These are phyloP conservation scores for Polytolypa hystricis DNA, from an alignment of 2,329 filamentous ascomycete species.

Conservation along the genomic window DNA sequence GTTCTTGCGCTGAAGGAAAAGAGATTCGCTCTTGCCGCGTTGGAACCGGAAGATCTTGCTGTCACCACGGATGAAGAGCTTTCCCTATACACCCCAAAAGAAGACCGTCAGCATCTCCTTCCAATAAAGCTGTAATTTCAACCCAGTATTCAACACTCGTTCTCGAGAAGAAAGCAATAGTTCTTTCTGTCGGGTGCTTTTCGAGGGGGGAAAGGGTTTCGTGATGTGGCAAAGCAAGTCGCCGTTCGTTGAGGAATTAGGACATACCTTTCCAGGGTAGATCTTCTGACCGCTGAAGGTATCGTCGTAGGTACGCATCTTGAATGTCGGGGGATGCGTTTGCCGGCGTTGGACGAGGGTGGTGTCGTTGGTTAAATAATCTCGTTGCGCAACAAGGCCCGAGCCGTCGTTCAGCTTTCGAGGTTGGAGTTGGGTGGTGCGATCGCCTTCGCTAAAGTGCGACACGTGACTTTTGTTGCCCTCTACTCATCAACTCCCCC, in stretches of 20 bases:
- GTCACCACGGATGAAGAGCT: conserved; percentile 98
- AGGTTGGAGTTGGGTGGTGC: conserved; percentile 28
- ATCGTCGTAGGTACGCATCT: conserved; percentile 69
- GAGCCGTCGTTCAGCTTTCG: conserved; percentile 17
- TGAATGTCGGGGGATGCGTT: too few relatives aligned
- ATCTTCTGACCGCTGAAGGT: conserved; percentile 68
- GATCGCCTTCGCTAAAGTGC: conserved; percentile 33
- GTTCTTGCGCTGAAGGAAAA: conserved; percentile 99
- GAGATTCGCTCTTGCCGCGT: conserved; percentile 98
- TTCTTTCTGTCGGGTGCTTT: too few relatives aligned
- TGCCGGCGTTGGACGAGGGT: conserved; percentile 35
- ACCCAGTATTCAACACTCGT: conserved; percentile 8
- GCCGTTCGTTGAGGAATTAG: too few relatives aligned
- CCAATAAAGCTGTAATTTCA: conserved; percentile 4
- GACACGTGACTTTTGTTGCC: conserved; percentile 33
- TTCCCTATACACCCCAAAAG: conserved; percentile 57
- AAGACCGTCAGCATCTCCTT: conserved; percentile 4
- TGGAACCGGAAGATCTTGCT: conserved; percentile 99
- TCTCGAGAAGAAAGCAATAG: too few relatives aligned
- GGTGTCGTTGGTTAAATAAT: conserved; percentile 31
- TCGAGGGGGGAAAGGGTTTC: conserved; percentile 11
- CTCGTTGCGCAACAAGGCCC: conserved; percentile 20
- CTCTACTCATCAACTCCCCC: too few relatives aligned
- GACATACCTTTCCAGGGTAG: conserved; percentile 66
- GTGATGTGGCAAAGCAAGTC: too few relatives aligned